Percentiles rank a stretch among this genome's conserved stretches.
Conservation (phyloP, 768 basidiomycete species). For the Auricularia auricula-judae region DNA sequence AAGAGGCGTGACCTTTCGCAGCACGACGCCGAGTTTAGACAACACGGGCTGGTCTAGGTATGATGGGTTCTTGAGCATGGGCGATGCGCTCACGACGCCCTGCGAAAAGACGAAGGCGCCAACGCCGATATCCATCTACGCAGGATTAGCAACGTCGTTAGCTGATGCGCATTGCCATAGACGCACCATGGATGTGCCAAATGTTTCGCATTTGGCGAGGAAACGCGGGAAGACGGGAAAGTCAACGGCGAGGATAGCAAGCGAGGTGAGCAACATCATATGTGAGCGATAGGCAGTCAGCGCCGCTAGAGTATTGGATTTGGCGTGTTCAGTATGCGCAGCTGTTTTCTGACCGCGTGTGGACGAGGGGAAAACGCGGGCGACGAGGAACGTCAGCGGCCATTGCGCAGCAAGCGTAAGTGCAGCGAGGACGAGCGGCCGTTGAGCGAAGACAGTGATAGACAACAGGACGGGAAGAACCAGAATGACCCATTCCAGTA, state of each 20-base stretch:
- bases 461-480: conserved; percentile 71
- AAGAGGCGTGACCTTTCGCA: conserved; percentile 56
- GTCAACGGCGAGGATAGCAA: conserved; percentile 92
- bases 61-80: conserved; percentile 53
- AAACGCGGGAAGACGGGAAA: conserved; percentile 84
- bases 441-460: conserved; percentile 62
- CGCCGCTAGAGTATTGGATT: conserved; percentile 43
- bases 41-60: conserved; percentile 38
- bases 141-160: conserved; percentile 1
- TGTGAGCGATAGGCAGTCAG: conserved; percentile 84
- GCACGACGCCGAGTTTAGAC: conserved; percentile 38
- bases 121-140: conserved; percentile 94
- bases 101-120: conserved; percentile 97
- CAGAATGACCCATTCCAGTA: conserved; percentile 51
- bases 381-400: conserved; percentile 28
- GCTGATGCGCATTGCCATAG: conserved; percentile 4
- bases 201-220: conserved; percentile 89
- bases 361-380: conserved; percentile 21
- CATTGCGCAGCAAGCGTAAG: conserved; percentile 5
- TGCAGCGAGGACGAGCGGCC: conserved; percentile 39
- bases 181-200: conserved; percentile 83
- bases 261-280: conserved; percentile 88
- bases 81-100: conserved; percentile 82
- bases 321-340: conserved; percentile 9
- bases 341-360: not conserved